A percentile compares a stretch with the other conserved stretches of the same genome.
phyloP scores from a whole-genome alignment of 139 green algal genomes.

The Nannochloris sp. region DNA sequence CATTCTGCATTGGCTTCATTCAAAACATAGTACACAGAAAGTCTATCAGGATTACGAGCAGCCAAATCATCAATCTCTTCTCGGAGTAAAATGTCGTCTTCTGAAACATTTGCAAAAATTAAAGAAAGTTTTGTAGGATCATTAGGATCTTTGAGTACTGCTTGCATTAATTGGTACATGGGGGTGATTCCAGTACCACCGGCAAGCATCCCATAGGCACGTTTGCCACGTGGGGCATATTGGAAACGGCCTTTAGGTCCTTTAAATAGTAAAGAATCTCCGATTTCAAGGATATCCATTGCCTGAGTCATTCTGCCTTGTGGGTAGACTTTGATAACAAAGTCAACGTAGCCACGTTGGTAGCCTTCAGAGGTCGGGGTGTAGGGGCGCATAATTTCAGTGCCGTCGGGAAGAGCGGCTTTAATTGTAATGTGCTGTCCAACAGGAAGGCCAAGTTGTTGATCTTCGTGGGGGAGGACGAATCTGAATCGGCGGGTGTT shows the following conservation, averaged over 20 bases:
- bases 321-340: constrained; percentile 88
- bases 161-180: constrained; percentile 76
- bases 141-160: constrained; percentile 56
- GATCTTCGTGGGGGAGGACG: constrained; percentile 44
- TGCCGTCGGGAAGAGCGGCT: constrained; percentile 40
- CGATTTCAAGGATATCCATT: constrained; percentile 65
- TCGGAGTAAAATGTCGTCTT: constrained; percentile 86
- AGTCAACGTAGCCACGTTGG: constrained; percentile 58
- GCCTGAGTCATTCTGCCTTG: constrained; percentile 83
- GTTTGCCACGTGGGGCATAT: constrained; percentile 65
- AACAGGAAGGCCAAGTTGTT: constrained; percentile 69
- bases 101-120: constrained; percentile 81
- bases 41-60: constrained; percentile 34
- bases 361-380: constrained; percentile 63
- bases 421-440: constrained; percentile 78
- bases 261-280: constrained; percentile 75
- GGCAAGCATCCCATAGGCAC: constrained; percentile 81
- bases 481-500: constrained; percentile 57
- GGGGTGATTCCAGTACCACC: constrained; percentile 93
- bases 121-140: constrained; percentile 62
- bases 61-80: constrained; percentile 52
- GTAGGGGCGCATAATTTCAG: constrained; percentile 62
- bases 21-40: constrained; percentile 58
- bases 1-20: constrained; percentile 54
- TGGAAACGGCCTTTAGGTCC: constrained; percentile 78